These are phyloP conservation scores for Crinitomyces ghanaensis DNA, from an alignment of 805 yeast genomes.

Conservation along the genomic window DNA sequence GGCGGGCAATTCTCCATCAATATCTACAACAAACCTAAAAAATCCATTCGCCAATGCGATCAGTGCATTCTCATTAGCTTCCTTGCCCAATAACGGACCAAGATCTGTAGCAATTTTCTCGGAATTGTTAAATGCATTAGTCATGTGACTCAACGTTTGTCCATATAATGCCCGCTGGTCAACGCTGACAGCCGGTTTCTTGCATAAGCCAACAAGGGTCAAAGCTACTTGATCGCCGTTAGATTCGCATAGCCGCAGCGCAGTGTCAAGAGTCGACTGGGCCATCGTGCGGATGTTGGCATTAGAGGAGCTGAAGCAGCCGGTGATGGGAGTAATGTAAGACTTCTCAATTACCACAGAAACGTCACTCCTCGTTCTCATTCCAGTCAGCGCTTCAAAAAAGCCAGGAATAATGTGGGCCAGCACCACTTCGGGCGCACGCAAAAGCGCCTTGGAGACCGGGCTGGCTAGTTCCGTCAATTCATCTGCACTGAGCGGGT, in stretches of 20 bases:
- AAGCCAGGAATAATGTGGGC: constrained; percentile 42
- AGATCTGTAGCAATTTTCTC: constrained; percentile 34
- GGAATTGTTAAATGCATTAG: constrained; percentile 25
- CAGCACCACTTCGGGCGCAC: constrained; percentile 67
- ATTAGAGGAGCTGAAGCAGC: constrained; percentile 60
- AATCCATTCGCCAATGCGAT: constrained; percentile 38
- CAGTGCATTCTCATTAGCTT: constrained; percentile 61
- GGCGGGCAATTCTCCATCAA: constrained; percentile 17
- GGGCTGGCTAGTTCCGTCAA: constrained; percentile 39
- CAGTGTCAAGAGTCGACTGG: constrained; percentile 24
- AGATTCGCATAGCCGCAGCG: constrained; percentile 23
- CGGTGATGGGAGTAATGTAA: constrained; percentile 38
- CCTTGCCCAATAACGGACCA: constrained; percentile 50
- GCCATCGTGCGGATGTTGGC: constrained; percentile 47
- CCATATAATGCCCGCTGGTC: constrained; percentile 55
- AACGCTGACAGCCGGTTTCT: constrained; percentile 48
- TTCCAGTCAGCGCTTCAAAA: constrained; percentile 25
- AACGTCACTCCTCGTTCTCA: constrained; percentile 37
- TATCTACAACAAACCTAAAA: constrained; percentile 31
- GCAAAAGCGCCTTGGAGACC: constrained; percentile 60
- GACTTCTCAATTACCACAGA: constrained; percentile 33
- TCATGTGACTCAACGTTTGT: constrained; percentile 30
- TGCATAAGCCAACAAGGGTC: constrained; percentile 32
- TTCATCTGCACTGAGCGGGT: constrained; percentile 31
- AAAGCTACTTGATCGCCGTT: constrained; percentile 22